phyloP scores from a whole-genome alignment of 257 asterid species.

The Mentha longifolia region DNA sequence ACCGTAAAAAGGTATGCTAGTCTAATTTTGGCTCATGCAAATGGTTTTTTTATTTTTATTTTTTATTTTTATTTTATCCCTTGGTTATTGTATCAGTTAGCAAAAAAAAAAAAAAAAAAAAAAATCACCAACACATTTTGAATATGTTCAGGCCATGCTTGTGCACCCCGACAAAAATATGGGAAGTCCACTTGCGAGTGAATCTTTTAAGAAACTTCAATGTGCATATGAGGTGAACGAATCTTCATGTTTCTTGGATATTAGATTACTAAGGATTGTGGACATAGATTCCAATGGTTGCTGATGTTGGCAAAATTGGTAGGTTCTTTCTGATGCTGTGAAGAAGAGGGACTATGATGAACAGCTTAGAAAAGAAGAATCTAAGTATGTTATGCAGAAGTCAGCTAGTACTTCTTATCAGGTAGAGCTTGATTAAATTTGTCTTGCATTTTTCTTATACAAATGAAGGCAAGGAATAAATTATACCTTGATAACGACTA shows the following conservation, averaged over 20 bases:
- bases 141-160: slow-evolving; percentile 78
- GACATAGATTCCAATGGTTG: slow-evolving; percentile 31
- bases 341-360: slow-evolving; percentile 97
- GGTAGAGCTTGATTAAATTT: slow-evolving; percentile 45
- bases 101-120: too few relatives aligned
- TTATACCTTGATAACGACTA: neutral
- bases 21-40: slow-evolving; percentile 14
- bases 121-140: slow-evolving; percentile 11
- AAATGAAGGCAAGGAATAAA: neutral
- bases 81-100: neutral
- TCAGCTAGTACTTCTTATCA: slow-evolving; percentile 82
- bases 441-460: neutral
- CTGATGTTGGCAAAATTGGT: slow-evolving; percentile 39
- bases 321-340: slow-evolving; percentile 94
- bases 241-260: slow-evolving; percentile 9
- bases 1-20: slow-evolving; percentile 75
- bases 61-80: too few relatives aligned
- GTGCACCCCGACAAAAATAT: slow-evolving; percentile 99
- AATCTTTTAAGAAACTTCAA: slow-evolving; percentile 96
- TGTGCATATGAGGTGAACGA: slow-evolving; percentile 89
- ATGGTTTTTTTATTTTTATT: slow-evolving; percentile 12
- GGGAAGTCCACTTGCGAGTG: slow-evolving; percentile 93
- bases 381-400: slow-evolving; percentile 73
- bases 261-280: slow-evolving; percentile 27
- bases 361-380: slow-evolving; percentile 86